Percentiles rank a stretch among this genome's conserved stretches.
These are phyloP conservation scores for Tulasnella sp. DNA, from an alignment of 768 basidiomycete genomes.

Conservation along the genomic window DNA sequence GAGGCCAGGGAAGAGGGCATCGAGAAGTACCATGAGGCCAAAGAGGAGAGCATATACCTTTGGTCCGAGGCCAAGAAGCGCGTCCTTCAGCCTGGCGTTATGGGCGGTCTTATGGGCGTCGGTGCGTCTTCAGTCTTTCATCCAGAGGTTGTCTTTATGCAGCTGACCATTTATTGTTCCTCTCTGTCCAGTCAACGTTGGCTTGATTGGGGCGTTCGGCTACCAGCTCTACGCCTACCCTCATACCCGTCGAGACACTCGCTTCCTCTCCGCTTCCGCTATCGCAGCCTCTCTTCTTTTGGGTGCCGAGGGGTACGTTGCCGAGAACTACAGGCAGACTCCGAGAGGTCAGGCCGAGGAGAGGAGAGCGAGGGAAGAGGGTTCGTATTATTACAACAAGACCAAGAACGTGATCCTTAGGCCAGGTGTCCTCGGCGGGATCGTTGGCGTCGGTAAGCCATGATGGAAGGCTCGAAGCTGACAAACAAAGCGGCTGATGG, in stretches of 20 bases:
- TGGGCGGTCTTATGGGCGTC: conserved; percentile 60
- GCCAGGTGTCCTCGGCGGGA: conserved; percentile 54
- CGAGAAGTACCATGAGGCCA: conserved; percentile 31
- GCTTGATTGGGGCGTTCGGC: conserved; percentile 48
- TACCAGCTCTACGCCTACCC: conserved; percentile 55
- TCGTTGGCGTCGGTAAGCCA: conserved; percentile 46
- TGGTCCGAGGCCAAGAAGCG: conserved; percentile 43
- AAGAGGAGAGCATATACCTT: conserved; percentile 42
- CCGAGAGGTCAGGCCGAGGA: conserved; percentile 47
- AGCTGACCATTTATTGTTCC: not conserved
- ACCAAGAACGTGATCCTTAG: conserved; percentile 46
- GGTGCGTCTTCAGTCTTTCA: conserved; percentile 32
- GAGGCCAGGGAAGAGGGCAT: conserved; percentile 22
- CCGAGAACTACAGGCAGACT: conserved; percentile 49
- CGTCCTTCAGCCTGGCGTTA: conserved; percentile 53
- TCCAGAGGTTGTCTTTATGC: not conserved
- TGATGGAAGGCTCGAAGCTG: conserved; percentile 5
- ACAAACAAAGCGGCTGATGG: not conserved
- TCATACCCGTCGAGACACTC: conserved; percentile 45
- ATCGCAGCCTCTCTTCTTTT: conserved; percentile 48
- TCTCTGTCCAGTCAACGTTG: conserved; percentile 48
- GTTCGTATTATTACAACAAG: conserved; percentile 42
- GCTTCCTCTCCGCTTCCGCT: conserved; percentile 41
- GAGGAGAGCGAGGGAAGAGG: conserved; percentile 45
- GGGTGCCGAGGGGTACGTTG: conserved; percentile 48